Evolutionary conservation across 2,329 filamentous ascomycete species (phyloP), one percentile per base, ranked within the genome.

Genomic region (Colletotrichum sp.): DNA sequence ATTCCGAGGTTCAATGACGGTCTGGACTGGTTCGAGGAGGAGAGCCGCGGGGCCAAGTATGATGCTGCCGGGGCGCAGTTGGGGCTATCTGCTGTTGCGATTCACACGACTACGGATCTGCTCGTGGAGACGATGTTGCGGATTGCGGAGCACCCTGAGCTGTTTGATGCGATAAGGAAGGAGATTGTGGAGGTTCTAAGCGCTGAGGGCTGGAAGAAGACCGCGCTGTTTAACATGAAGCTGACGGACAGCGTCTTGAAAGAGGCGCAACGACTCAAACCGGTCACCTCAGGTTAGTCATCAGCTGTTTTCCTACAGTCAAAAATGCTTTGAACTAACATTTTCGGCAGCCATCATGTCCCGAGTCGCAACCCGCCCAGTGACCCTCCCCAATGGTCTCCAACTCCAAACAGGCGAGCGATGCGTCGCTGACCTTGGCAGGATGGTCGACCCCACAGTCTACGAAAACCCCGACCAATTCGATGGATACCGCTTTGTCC

Each of bases 21-120:
- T 4, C 81, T 88, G 28, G 85, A 86, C 27, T 89, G 86, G 87
- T 84, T 87, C 74, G 82, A 86, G 32, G 73, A 73, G 5, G 77
- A 82, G 16, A 80, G 84, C 6, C 80, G 81, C 86, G 88, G 91
- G n/a, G 88, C 88, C 68, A 93, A 85, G 9, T 96, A 95, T 82
- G 90, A 96, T 82, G 85, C 89, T 0, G 87, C 92, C 16, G 84
- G 83, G 12, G 95, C 94, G 39, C 95, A 98, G 81, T 88, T 95
- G 34, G 90, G 98, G 6, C 96, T 97, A 0, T 91, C 94, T 55
- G 94, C 95, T 57, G 85, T 83, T 2, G 85, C 86, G 5, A 85
- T 88, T 19, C 86, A 88, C 77, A 87, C 84, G 6, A 87, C 86
- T 0, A 84, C 84, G 1, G 83, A 86, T 60, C 70, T 82, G 8